Evolutionary conservation across 2,329 filamentous ascomycete genomes (phyloP), one percentile per base, ranked within the genome.

Genomic region (Sporothrix inflata): DNA sequence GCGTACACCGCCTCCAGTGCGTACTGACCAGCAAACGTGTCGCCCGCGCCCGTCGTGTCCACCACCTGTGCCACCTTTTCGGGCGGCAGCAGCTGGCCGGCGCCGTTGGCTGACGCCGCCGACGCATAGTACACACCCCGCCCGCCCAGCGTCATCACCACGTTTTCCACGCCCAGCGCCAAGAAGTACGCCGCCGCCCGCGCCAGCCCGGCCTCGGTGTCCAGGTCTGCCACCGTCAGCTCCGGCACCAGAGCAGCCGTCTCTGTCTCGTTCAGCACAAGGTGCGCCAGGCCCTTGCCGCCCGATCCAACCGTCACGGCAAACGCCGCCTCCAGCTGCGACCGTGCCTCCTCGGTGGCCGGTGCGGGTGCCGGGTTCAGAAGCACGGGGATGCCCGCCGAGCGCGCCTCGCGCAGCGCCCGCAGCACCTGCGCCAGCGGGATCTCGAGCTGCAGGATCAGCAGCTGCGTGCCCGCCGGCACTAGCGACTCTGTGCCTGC

Each of bases 21-120:
- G 80, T 97, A 97, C 27, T 89, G 92, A 1, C 96, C 95, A 5
- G 97, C 93, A 82, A 98, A 98, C 0, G 95, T 98, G 80, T 98
- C 95, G 0, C 95, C 95, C 5, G 96, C 96, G 1, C 92, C 95
- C 8, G 95, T 98, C 0, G 95, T 98, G 80, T 98, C 95, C 4
- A 98, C 89, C 1, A 98, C 95, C 24, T 80, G 82, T 4, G 93
- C 91, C 8, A 75, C 74, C 80, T 92, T 91, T 74, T 88, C 85
- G 0, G 92, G 93, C 2, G 83, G 80, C 4, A 94, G 81, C 75
- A 89, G 78, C 1, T 83, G 85, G 69, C 83, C 83, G 57, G 76
- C 77, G 30, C 80, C 81, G 3, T 45, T 24, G 21, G 38, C 38
- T 8, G 57, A 38, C 30, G 82, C 81, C 49, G 38, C 81, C 24